Evolutionary conservation across 2,329 filamentous ascomycete genomes (phyloP), one percentile per base, ranked within the genome.

Genomic region (Arthrobotrys pseudoclavata): DNA sequence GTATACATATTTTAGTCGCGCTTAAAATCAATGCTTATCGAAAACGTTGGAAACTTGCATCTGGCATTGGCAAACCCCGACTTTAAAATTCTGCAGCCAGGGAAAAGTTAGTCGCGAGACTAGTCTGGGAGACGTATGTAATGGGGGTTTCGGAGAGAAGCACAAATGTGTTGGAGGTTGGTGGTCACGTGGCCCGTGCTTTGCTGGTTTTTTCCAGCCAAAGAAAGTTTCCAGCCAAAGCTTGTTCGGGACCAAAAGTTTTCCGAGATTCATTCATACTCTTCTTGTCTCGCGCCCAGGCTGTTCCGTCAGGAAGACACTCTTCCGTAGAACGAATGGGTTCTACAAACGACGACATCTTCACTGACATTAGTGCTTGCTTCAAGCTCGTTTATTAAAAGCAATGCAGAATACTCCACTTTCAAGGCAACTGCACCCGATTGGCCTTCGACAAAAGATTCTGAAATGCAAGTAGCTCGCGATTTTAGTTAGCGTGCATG

Each of bases 161-260:
- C 31, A 22, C 52, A 57, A 57, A 22, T 37, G 52, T 37, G 31
- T 55, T 57, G 29, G 34, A 60, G 55, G 55, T 60, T 60, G 55
- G 55, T 24, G 13, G 20, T 60, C 55, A 60, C 55, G 55, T 60
- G 55, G 55, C 20, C 3, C 4, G 42, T 18, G 24, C 15, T 31
- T 18, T 29, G 12, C 47, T 5, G 4, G 22, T 10, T 37, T 37
- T 37, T 12, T 7, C 10, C 34, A 12, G 3, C 22, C 47, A 4
- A 52, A 52, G 50, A 53, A 53, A 34, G 50, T 34, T 53, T 53
- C 50, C 26, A 13, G 3, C 15, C 37, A 18, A 31, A 18, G 29
- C 52, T 57, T 10, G n/a, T 40, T 40, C 10, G 7, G 10, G 10
- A 37, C 26, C 52, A 3, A 55, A 55, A 55, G 52, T 55, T 37